Percentiles rank a stretch among this genome's conserved stretches.
phyloP scores from a whole-genome alignment of 2,329 filamentous ascomycete genomes.

The Thelonectria blattea region DNA sequence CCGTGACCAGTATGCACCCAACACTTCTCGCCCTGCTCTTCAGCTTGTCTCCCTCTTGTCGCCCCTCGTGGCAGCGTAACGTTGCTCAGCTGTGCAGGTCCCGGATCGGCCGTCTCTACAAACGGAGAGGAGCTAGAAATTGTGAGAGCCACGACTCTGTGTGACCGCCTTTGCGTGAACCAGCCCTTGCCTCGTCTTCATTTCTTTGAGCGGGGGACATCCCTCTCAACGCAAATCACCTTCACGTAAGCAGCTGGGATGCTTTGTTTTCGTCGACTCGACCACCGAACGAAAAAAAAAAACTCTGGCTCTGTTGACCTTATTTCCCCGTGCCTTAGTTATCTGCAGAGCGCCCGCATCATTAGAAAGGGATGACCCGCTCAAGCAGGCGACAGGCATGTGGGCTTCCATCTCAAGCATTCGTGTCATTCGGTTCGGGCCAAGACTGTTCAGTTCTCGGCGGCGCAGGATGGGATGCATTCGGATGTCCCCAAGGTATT shows the following conservation, averaged over 20 bases:
- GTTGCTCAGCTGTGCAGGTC: background rate
- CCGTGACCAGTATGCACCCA: background rate
- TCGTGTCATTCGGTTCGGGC: background rate
- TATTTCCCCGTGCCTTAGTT: slow-evolving; percentile 7
- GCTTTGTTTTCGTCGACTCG: background rate
- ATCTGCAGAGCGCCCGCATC: slow-evolving; percentile 15
- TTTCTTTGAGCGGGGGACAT: slow-evolving; percentile 4
- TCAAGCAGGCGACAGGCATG: slow-evolving; percentile 4
- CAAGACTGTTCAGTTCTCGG: background rate
- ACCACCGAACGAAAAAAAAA: background rate
- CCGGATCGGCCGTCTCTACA: background rate
- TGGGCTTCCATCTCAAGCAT: background rate
- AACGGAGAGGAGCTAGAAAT: slow-evolving; percentile 12
- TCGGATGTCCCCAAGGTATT: background rate
- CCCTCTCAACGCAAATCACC: slow-evolving; percentile 2
- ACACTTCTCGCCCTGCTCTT: background rate
- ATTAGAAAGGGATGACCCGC: slow-evolving; percentile 19
- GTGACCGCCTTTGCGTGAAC: background rate
- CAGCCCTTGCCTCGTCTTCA: slow-evolving; percentile 6
- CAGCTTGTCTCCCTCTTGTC: background rate
- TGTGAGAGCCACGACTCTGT: background rate
- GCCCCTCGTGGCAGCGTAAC: background rate
- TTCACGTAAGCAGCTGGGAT: background rate
- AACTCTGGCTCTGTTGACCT: slow-evolving; percentile 6
- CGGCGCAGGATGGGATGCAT: background rate